Conservation (phyloP, 1,284 basidiomycete genomes). For the Hemileia vastatrix region DNA sequence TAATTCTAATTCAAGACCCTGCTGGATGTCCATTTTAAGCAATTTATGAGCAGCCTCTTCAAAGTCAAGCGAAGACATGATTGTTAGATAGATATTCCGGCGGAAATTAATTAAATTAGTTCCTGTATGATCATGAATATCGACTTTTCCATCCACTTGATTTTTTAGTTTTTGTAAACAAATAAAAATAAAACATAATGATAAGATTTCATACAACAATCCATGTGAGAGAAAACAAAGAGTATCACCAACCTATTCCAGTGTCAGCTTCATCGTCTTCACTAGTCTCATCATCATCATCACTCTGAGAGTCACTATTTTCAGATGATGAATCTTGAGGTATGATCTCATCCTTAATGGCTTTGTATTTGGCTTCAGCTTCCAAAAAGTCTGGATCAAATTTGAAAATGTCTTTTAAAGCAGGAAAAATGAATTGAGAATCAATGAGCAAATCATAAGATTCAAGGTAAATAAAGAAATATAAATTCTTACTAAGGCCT, state of each 20-base stretch:
- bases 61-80: slow-evolving; percentile 81
- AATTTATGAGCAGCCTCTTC: slow-evolving; percentile 98
- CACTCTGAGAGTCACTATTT: slow-evolving; percentile 42
- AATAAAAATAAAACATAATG: neutral
- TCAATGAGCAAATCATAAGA: neutral
- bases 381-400: slow-evolving; percentile 76
- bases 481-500: slow-evolving; percentile 63
- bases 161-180: neutral
- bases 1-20: slow-evolving; percentile 90
- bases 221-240: neutral
- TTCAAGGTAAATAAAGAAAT: neutral
- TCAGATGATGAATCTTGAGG: slow-evolving; percentile 31
- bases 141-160: slow-evolving; percentile 54
- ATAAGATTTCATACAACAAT: too few relatives aligned
- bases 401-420: slow-evolving; percentile 76
- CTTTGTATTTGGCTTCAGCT: slow-evolving; percentile 86
- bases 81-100: slow-evolving; percentile 87
- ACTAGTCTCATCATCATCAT: slow-evolving; percentile 50
- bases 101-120: slow-evolving; percentile 93
- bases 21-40: slow-evolving; percentile 79
- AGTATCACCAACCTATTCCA: slow-evolving; percentile 37
- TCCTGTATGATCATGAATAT: slow-evolving; percentile 87
- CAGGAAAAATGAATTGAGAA: neutral
- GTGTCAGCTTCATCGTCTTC: slow-evolving; percentile 54
- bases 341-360: slow-evolving; percentile 79